Base-by-base conservation (phyloP, 2,329 filamentous ascomycete species). In the Paraphaeosphaeria sporulosa region DNA sequence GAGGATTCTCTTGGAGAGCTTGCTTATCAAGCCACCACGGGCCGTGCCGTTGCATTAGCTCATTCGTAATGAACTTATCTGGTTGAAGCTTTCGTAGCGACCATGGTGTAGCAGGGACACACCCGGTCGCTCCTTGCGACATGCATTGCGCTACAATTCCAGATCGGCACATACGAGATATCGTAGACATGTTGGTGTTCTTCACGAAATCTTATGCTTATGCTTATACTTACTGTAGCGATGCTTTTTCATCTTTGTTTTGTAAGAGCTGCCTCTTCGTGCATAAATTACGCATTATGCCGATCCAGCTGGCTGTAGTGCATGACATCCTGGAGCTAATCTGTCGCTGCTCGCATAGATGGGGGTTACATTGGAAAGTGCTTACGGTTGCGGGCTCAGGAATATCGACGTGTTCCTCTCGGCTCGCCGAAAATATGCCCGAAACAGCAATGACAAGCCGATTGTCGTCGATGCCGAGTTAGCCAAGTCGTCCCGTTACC, bases 21-120 rank as follows among this genome's bases (percentile, higher is more conserved):
- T 17, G 19, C n/a, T 32, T 32, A 23, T 21, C 32, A 48, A 47
- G 42, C 42, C 25, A n/a, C 30, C n/a, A 15, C 54, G 54, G 54
- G 32, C 15, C 54, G 54, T 49, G 30, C 54, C 54, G 54, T 30
- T 47, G 44, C 43, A 49, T 40, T 38, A 49, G 44, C 44, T 40
- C 44, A 13, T 27, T 30, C 36, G 13, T n/a, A 17, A 34, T 25
- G 52, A 27, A 54, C 38, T 42, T 19, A 44, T 54, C 30, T 54
- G n/a, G 30, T 19, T 23, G 40, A 44, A 55, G 23, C 36, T 42
- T 46, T 54, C 19, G 40, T 34, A 46, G 25, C 25, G 21, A 21
- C 25, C 25, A 19, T 10, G 30, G n/a, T 32, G 19, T 27, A 19
- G 47, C 47, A 52, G 36, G 48, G 48, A 51, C 48, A 25, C 36